These are phyloP conservation scores for Suhomyces panamericanus DNA, from an alignment of 1,139 yeast genomes.

Conservation along the genomic window DNA sequence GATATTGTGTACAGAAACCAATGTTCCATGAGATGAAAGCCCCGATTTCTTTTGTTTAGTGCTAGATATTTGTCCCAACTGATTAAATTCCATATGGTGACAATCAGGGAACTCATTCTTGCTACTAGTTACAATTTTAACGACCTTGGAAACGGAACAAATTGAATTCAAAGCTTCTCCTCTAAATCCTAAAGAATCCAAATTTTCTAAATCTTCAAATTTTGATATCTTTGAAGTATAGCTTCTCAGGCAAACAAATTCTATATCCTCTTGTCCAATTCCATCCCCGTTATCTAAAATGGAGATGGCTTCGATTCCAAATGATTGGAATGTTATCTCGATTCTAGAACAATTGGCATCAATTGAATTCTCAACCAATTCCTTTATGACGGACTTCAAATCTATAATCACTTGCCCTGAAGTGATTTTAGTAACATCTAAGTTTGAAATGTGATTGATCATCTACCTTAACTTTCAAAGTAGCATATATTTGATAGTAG, in stretches of 20 bases:
- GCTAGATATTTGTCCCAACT: slow-evolving; percentile 48
- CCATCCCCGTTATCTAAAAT: slow-evolving; percentile 82
- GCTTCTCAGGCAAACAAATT: slow-evolving; percentile 63
- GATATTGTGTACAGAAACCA: slow-evolving; percentile 49
- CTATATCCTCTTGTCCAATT: slow-evolving; percentile 58
- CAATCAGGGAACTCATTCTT: slow-evolving; percentile 55
- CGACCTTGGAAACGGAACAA: slow-evolving; percentile 55
- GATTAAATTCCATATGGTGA: slow-evolving; percentile 50
- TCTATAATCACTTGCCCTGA: slow-evolving; percentile 93
- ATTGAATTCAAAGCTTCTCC: slow-evolving; percentile 84
- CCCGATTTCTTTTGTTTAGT: slow-evolving; percentile 40
- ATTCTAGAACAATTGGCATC: slow-evolving; percentile 74
- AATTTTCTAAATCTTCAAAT: slow-evolving; percentile 56
- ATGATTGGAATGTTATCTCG: slow-evolving; percentile 64
- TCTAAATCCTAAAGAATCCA: slow-evolving; percentile 71
- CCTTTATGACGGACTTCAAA: slow-evolving; percentile 75
- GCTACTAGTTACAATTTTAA: slow-evolving; percentile 58
- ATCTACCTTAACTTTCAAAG: background rate
- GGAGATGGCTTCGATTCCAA: slow-evolving; percentile 75
- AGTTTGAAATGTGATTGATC: slow-evolving; percentile 10
- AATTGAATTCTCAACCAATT: slow-evolving; percentile 79
- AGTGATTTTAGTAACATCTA: slow-evolving; percentile 71
- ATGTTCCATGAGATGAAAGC: slow-evolving; percentile 53
- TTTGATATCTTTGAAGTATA: slow-evolving; percentile 73
- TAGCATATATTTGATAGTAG: too few species aligned